Evolutionary conservation across 129 eudicot species (phyloP).

Genomic region (Kitagawia praeruptora): DNA sequence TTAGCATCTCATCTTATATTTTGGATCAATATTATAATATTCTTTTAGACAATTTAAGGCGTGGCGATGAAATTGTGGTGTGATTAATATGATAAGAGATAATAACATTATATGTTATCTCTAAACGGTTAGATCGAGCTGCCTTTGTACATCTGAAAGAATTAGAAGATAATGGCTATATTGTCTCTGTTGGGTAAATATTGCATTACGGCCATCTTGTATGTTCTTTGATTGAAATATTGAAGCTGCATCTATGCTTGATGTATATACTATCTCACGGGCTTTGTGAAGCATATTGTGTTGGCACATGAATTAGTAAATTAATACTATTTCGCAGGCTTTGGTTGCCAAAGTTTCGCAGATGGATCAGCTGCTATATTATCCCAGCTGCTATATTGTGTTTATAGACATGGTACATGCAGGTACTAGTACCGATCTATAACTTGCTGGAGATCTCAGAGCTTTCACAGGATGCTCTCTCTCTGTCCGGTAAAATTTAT

Average conservation of each 20-base stretch:
- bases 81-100: no score
- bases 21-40: no score
- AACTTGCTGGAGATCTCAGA: conserved; percentile 54
- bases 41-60: no score
- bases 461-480: conserved; percentile 2
- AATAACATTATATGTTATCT: background rate
- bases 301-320: no score
- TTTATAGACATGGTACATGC: conserved; percentile 66
- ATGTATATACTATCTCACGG: no score
- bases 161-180: background rate
- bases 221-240: background rate
- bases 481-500: conserved; percentile 4
- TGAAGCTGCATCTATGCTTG: background rate
- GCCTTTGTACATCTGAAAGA: background rate
- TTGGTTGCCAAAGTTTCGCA: no score
- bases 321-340: background rate
- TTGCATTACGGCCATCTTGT: background rate
- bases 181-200: background rate
- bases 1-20: background rate
- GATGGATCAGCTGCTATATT: background rate
- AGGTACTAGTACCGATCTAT: conserved; percentile 39
- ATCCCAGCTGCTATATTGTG: conserved; percentile 32
- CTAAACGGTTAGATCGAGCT: background rate
- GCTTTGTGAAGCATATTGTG: no score
- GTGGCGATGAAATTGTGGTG: no score